phyloP scores from a whole-genome alignment of 495 filamentous ascomycete species.

The Penicillium odoratum region DNA sequence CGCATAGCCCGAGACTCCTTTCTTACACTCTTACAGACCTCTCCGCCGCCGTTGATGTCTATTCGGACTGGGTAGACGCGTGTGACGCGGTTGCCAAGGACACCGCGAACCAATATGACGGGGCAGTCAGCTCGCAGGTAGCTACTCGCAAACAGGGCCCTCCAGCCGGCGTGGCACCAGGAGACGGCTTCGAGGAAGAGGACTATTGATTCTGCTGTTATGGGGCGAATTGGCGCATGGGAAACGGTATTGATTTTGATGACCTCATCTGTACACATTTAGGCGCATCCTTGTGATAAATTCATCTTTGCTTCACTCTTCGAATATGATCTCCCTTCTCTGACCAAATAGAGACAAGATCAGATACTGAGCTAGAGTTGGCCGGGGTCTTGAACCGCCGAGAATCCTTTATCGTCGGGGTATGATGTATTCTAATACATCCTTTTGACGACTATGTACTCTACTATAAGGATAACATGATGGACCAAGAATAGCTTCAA shows the following conservation, averaged over 20 bases:
- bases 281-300: conserved; percentile 11
- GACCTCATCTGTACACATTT: conserved; percentile 10
- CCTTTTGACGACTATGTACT: not conserved
- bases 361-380: not conserved
- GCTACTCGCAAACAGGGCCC: conserved; percentile 25
- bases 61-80: conserved; percentile 97
- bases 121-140: conserved; percentile 24
- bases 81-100: conserved; percentile 79
- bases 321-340: not conserved
- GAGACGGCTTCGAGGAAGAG: conserved; percentile 28
- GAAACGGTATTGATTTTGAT: conserved; percentile 18
- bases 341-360: not conserved
- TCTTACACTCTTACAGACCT: conserved; percentile 59
- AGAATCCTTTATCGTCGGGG: not conserved
- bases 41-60: conserved; percentile 88
- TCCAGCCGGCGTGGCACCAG: conserved; percentile 14
- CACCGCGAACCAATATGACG: conserved; percentile 54
- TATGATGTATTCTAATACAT: not conserved
- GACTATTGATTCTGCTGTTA: conserved; percentile 30
- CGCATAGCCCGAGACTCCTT: not conserved
- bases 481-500: not conserved
- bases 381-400: not conserved
- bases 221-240: conserved; percentile 23
- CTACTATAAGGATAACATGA: not conserved
- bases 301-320: conserved; percentile 3